Base-by-base conservation (phyloP, 1,139 yeast genomes). In the Kurtzmaniella quercitrusa region DNA sequence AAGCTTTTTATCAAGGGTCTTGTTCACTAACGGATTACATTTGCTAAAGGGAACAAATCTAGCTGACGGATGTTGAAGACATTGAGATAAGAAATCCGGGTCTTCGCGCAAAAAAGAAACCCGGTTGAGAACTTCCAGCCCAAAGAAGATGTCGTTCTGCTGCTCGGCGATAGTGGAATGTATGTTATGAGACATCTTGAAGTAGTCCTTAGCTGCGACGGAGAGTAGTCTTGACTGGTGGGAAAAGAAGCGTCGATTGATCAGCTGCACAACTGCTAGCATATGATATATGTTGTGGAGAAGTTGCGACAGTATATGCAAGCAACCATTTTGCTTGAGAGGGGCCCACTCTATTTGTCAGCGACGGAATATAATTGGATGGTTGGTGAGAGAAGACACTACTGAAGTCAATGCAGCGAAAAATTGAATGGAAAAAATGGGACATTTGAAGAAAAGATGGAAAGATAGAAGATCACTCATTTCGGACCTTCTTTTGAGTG, bases 81-180 rank as follows among this genome's bases (percentile, higher is more conserved):
- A 81, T 31, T 63, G 57, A 39, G 67, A 54, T 19, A 90, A 73
- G 56, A 88, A 90, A 27, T 69, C 76, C 19, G 65, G 46, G 57
- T 89, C 85, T 27, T 80, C 82, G 44, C 97, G 70, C 40, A 90
- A 68, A 57, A 89, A 91, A 11, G 94, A 82, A 9, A 90, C 82
- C 49, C 97, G 68, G 63, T 91, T 90, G 43, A 91, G 67, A 6
- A 78, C 80, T 48, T 79, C 82, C 17, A 74, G 73, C 12, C 86
- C 82, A 48, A 64, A 73, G 53, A 68, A 71, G 50, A 68, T 63
- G 39, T 67, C 68, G 41, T 60, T 58, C 46, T 63, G 64, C 36
- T 61, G 57, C 17, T 62, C 64, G 18, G 51, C 46, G 2, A 58
- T 41, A 14, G 52, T 43, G 8, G 49, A 42, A 16, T 48, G 33